Conservation (phyloP, 805 yeast genomes). For the Starmerella apicola region DNA sequence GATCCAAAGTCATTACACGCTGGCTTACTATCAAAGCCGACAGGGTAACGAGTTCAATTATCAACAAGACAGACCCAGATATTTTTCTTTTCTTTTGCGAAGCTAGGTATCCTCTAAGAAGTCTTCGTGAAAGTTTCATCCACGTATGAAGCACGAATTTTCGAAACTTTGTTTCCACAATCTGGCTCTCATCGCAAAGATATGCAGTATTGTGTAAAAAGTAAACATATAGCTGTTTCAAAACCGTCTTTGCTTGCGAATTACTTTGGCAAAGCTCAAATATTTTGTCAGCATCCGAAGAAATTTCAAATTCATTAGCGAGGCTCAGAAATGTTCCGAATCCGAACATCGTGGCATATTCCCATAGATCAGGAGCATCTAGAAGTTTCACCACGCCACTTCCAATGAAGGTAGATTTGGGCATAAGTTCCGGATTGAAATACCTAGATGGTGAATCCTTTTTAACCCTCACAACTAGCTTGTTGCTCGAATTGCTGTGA, state of each 20-base stretch:
- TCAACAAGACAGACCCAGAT: not conserved
- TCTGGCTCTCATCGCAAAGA: slow-evolving; percentile 15
- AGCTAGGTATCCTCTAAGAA: slow-evolving; percentile 1
- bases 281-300: slow-evolving; percentile 7
- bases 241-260: no score
- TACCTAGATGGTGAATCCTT: not conserved
- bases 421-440: not conserved
- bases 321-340: not conserved
- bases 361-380: slow-evolving; percentile 1
- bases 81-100: not conserved
- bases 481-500: no score
- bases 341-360: not conserved
- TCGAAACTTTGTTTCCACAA: slow-evolving; percentile 4
- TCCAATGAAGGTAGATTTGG: not conserved
- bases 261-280: not conserved
- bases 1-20: slow-evolving; percentile 2
- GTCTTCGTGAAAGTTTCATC: slow-evolving; percentile 6
- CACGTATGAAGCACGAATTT: slow-evolving; percentile 9
- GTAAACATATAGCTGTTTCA: slow-evolving; percentile 14
- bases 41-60: slow-evolving; percentile 1
- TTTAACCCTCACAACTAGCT: not conserved
- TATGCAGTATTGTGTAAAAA: slow-evolving; percentile 12
- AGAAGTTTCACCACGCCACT: slow-evolving; percentile 1
- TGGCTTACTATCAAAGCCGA: slow-evolving; percentile 3
- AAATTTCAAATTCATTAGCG: slow-evolving; percentile 2